These are phyloP conservation scores for Isoetes engelmannii DNA, from an alignment of 83 land plant genomes.

Conservation along the genomic window DNA sequence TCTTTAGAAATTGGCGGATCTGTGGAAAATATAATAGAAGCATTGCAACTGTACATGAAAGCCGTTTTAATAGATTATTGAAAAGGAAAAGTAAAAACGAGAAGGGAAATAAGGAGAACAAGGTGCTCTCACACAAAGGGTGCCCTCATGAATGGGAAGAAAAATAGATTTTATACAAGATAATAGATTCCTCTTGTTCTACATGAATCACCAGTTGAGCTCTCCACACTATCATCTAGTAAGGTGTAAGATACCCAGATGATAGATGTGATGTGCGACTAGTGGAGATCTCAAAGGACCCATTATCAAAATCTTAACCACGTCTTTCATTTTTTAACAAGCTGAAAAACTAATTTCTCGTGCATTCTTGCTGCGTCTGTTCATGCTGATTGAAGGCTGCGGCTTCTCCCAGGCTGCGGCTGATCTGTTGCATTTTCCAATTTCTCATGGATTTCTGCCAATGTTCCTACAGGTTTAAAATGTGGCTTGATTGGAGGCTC, in stretches of 20 bases:
- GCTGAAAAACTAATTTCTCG: slow-evolving; percentile 51
- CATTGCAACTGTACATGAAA: too few relatives aligned
- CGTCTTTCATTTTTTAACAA: slow-evolving; percentile 60
- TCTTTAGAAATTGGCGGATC: too few relatives aligned
- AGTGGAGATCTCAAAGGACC: slow-evolving; percentile 31
- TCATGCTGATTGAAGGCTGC: slow-evolving; percentile 55
- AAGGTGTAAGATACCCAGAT: slow-evolving; percentile 3
- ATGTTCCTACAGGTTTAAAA: slow-evolving; percentile 55
- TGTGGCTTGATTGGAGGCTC: slow-evolving; percentile 72
- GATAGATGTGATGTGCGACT: slow-evolving; percentile 17
- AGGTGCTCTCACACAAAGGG: too few relatives aligned
- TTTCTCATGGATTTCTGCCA: slow-evolving; percentile 46
- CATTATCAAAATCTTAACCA: slow-evolving; percentile 50
- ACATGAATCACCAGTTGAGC: slow-evolving; percentile 29
- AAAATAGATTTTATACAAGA: too few relatives aligned
- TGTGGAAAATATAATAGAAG: too few relatives aligned
- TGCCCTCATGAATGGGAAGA: too few relatives aligned
- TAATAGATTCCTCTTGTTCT: slow-evolving; percentile 15
- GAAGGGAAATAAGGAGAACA: too few relatives aligned
- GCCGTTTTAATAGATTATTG: too few relatives aligned
- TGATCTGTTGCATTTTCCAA: slow-evolving; percentile 24
- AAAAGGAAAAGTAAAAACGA: too few relatives aligned
- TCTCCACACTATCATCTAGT: neutral
- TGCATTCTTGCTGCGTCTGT: slow-evolving; percentile 44
- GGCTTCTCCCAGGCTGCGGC: slow-evolving; percentile 49